These are phyloP conservation scores for Parathielavia hyrcaniae DNA, from an alignment of 495 filamentous ascomycete genomes.

Conservation along the genomic window DNA sequence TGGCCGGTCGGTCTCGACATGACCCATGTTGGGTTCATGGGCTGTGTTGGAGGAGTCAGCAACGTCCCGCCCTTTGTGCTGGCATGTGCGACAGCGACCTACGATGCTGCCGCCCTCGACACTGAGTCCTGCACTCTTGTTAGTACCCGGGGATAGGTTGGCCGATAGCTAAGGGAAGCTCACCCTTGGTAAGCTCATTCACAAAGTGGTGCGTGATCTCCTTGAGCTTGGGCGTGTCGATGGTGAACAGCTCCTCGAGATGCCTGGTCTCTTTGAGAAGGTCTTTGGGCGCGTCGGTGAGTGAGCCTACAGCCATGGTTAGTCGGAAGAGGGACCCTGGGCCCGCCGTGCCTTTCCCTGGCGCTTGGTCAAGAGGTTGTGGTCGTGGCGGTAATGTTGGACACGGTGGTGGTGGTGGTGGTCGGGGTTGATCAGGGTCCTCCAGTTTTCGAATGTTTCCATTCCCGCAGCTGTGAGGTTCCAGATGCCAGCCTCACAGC, in stretches of 20 bases:
- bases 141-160: neutral
- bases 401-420: slow-evolving; percentile 14
- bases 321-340: slow-evolving; percentile 12
- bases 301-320: slow-evolving; percentile 33
- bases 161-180: slow-evolving; percentile 5
- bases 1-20: slow-evolving; percentile 86
- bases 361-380: slow-evolving; percentile 18
- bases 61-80: neutral
- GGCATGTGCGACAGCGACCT: slow-evolving; percentile 32
- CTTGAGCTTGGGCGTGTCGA: slow-evolving; percentile 75
- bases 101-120: slow-evolving; percentile 91
- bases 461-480: slow-evolving; percentile 5
- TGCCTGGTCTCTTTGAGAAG: slow-evolving; percentile 75
- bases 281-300: slow-evolving; percentile 64
- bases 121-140: slow-evolving; percentile 56
- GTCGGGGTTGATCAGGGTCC: slow-evolving; percentile 16
- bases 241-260: slow-evolving; percentile 79
- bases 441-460: slow-evolving; percentile 16
- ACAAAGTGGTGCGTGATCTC: slow-evolving; percentile 83
- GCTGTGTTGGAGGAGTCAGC: slow-evolving; percentile 47
- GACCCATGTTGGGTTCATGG: slow-evolving; percentile 99
- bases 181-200: slow-evolving; percentile 80
- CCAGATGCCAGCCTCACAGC: neutral
- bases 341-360: slow-evolving; percentile 26
- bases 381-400: slow-evolving; percentile 11